Conservation (phyloP, 768 basidiomycete genomes). For the Chalciporus pseudorubinellus region DNA sequence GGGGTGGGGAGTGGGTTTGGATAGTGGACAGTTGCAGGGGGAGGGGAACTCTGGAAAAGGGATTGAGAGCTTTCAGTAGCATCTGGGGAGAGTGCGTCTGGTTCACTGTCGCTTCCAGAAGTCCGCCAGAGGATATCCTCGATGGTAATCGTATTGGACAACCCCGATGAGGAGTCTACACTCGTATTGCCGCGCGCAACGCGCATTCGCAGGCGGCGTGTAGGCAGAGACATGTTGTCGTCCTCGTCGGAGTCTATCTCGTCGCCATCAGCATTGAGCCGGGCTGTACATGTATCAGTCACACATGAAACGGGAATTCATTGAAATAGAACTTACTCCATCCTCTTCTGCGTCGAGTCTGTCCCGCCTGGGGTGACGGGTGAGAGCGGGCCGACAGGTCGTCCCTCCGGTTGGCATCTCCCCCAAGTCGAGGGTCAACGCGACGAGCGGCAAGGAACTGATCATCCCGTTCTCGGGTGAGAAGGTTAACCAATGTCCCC, state of each 20-base stretch:
- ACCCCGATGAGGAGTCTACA: constrained; percentile 29
- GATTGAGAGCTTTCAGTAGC: constrained; percentile 17
- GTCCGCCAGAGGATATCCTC: constrained; percentile 24
- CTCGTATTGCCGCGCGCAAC: constrained; percentile 20
- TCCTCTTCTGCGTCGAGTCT: constrained; percentile 31
- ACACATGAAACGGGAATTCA: constrained; percentile 4
- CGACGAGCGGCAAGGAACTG: constrained; percentile 6
- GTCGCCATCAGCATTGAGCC: constrained; percentile 53
- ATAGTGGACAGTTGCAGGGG: constrained; percentile 7
- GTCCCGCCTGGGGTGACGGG: constrained; percentile 12
- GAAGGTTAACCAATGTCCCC: constrained; percentile 21
- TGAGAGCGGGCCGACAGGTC: constrained; percentile 5
- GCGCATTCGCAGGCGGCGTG: constrained; percentile 46
- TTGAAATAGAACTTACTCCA: constrained; percentile 26
- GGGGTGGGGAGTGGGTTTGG: constrained; percentile 58
- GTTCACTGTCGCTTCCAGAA: constrained; percentile 24
- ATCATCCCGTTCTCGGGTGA: constrained; percentile 25
- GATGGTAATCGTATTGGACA: constrained; percentile 28
- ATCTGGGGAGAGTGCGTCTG: constrained; percentile 17
- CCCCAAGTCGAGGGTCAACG: constrained; percentile 4
- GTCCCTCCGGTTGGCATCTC: constrained; percentile 12
- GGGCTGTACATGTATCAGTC: constrained; percentile 24
- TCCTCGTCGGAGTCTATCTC: constrained; percentile 64
- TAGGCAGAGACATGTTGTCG: constrained; percentile 47
- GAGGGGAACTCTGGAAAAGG: constrained; percentile 12